Evolutionary conservation across 192 early-diverging fungal species (phyloP), one percentile per base, ranked within the genome.

Genomic region (Entrophospora sp.): DNA sequence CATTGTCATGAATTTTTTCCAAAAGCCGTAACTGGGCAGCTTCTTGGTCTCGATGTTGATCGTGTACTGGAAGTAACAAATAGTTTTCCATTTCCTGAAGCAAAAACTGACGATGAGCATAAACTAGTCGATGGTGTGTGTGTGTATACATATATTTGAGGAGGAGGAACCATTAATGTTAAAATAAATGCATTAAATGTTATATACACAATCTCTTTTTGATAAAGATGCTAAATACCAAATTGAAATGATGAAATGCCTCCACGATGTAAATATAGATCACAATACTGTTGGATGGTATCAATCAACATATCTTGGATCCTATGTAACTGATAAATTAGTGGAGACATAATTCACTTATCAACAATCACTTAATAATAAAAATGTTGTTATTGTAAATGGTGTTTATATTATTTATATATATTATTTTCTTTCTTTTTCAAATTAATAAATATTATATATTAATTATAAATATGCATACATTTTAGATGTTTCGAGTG

Each of bases 221-320:
- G n/a, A 9, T 40, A 13, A 7, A 61, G 59, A 18, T 35, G 74
- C 87, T 14, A 86, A 92, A 64, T 96, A 99, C 76, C 91, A 95
- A 77, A 67, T 92, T 45, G 86, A 91, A 72, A 94, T 96, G 91
- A 86, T 99, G 79, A 81, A 88, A 71, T 87, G 89, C 67, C 81
- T 99, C 71, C 85, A 90, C 62, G 86, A 91, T 56, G 86, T 96
- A 66, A 95, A 96, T 75, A 90, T 88, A 51, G 96, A 99, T 69
- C 88, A 90, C 69, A 94, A 93, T 82, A 88, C 91, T 46, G 94
- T 96, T 32, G 96, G 96, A 20, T 95, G 95, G 91, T 94, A 97
- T 78, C 92, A 92, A 70, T 91, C 92, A 31, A 87, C 93, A 24
- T 81, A 88, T 58, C 77, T 95, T 71, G 89, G 88, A 66, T 85